These are phyloP conservation scores for Asterella californica DNA, from an alignment of 225 moss, liverwort and hornwort genomes.

Conservation along the genomic window DNA sequence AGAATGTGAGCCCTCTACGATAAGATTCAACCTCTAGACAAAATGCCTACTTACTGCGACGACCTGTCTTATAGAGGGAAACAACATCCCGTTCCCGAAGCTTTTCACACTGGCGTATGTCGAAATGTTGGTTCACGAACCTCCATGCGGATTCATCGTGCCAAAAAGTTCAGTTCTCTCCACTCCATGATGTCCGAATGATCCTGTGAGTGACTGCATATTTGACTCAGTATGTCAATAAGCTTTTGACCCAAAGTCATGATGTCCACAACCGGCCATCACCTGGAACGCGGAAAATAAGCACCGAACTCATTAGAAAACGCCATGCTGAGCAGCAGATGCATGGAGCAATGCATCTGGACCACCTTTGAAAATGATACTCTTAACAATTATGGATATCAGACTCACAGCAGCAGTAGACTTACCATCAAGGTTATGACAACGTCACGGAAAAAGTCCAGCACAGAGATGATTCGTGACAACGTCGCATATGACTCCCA, in stretches of 20 bases:
- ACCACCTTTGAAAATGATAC: neutral
- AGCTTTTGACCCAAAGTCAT: neutral
- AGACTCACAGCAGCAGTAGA: neutral
- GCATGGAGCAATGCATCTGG: neutral
- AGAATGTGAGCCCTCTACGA: neutral
- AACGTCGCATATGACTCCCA: neutral
- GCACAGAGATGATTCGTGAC: neutral
- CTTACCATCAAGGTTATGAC: neutral
- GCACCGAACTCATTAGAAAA: neutral
- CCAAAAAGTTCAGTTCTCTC: neutral
- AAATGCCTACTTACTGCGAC: neutral
- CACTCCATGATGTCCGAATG: neutral
- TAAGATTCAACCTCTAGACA: neutral
- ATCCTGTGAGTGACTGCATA: neutral
- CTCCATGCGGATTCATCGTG: neutral
- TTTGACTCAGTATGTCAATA: neutral
- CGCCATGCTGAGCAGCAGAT: no score
- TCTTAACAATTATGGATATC: neutral
- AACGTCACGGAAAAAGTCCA: no score
- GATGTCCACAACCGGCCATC: neutral
- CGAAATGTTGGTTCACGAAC: neutral
- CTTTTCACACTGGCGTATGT: neutral
- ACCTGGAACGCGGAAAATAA: neutral
- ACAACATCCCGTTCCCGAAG: neutral
- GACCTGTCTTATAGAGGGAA: neutral